Percentiles rank a stretch among this genome's conserved stretches.
Conservation (phyloP, 257 asterid genomes). For the Ehretia macrophylla region DNA sequence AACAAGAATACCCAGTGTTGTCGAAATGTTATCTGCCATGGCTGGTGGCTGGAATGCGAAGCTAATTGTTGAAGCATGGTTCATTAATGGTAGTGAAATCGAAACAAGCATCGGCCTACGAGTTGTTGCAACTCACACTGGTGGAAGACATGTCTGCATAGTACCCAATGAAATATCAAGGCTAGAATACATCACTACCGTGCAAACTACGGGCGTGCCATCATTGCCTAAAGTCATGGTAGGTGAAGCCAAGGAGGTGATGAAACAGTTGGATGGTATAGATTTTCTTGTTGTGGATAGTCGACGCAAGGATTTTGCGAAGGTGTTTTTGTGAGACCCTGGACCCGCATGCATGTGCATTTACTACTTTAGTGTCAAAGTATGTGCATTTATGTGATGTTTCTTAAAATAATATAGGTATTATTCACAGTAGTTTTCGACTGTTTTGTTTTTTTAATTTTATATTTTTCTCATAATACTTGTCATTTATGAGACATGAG, state of each 20-base stretch:
- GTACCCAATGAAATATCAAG: conserved; percentile 24
- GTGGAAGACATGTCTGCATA: conserved; percentile 33
- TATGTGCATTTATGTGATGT: no score
- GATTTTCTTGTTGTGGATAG: conserved; percentile 33
- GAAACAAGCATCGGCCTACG: conserved; percentile 25
- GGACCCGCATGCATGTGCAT: no score
- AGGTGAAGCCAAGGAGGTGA: conserved; percentile 19
- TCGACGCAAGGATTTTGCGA: conserved; percentile 10
- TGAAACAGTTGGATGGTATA: conserved; percentile 19
- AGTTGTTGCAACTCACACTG: conserved; percentile 17
- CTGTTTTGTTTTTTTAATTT: no score
- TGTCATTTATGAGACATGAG: no score
- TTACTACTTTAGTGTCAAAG: no score
- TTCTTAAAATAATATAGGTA: no score
- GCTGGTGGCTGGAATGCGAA: conserved; percentile 36
- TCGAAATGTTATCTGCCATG: conserved; percentile 33
- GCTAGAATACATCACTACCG: conserved; percentile 15
- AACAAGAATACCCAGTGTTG: conserved; percentile 16
- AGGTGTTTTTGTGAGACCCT: conserved; percentile 9
- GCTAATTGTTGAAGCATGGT: conserved; percentile 35
- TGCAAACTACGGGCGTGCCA: conserved; percentile 8
- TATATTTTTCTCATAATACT: no score
- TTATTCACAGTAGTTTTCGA: no score
- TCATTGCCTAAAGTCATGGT: conserved; percentile 27
- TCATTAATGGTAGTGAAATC: conserved; percentile 1